Percentiles rank a stretch among this genome's conserved stretches.
phyloP scores from a whole-genome alignment of 1,284 basidiomycete species.

The Exobasidium rhododendri region DNA sequence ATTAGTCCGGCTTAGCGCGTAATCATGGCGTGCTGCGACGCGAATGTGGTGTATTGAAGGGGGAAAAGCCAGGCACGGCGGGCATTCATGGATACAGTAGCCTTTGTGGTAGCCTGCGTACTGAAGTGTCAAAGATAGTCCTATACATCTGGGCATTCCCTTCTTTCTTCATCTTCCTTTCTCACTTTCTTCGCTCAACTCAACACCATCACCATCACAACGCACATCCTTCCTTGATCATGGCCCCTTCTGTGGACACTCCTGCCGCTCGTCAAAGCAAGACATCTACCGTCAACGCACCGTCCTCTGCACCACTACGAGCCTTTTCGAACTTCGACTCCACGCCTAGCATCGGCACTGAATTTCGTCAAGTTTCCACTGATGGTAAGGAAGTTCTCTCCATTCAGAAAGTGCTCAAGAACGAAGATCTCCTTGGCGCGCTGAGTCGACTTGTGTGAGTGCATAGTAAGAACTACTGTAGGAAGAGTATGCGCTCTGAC shows the following conservation, averaged over 20 bases:
- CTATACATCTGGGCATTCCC: too few species aligned
- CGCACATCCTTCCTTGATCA: background rate
- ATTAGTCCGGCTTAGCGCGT: too few species aligned
- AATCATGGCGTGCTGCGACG: too few species aligned
- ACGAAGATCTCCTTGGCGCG: background rate
- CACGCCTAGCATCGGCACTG: background rate
- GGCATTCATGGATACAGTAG: too few species aligned
- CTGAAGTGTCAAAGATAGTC: too few species aligned
- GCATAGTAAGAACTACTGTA: background rate
- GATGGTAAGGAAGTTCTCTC: background rate
- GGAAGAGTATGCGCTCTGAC: too few species aligned
- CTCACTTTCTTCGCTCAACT: background rate
- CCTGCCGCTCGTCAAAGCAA: background rate
- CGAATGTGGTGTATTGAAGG: too few species aligned
- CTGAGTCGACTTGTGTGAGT: background rate
- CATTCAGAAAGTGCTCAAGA: slow-evolving; percentile 2
- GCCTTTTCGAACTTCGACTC: background rate
- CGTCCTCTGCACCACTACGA: background rate
- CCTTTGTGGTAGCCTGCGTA: too few species aligned
- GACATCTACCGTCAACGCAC: too few species aligned
- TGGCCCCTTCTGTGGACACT: background rate
- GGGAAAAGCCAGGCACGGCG: too few species aligned
- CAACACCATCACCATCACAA: too few species aligned
- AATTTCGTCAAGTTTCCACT: slow-evolving; percentile 2
- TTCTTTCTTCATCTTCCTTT: background rate